Evolutionary conservation across 148 eudicot species (phyloP).

Genomic region (Drosera capensis): DNA sequence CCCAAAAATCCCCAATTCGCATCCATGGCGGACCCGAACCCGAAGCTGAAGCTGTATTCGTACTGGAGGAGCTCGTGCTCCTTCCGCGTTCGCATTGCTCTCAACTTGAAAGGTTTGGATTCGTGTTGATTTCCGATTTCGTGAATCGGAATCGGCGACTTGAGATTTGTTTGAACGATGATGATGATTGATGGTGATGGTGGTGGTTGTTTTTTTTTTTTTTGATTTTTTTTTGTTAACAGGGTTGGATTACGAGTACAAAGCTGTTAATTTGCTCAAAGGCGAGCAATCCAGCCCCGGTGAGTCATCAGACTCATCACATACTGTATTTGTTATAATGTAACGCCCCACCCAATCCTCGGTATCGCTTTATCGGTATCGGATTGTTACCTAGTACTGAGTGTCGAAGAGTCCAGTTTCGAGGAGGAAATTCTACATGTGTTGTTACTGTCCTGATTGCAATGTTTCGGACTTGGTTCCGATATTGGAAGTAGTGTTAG

Average conservation of each 20-base stretch:
- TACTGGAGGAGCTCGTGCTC: slow-evolving; percentile 55
- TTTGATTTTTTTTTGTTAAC: slow-evolving; percentile 5
- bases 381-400: too few relatives aligned
- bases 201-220: background rate
- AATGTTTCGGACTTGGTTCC: too few relatives aligned
- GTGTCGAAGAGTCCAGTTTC: background rate
- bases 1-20: too few relatives aligned
- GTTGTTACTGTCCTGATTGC: too few relatives aligned
- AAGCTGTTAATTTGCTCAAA: slow-evolving; percentile 24
- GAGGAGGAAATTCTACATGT: background rate
- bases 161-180: background rate
- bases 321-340: too few relatives aligned
- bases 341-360: background rate
- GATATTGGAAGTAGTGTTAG: too few relatives aligned
- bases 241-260: slow-evolving; percentile 28
- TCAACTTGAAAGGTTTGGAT: slow-evolving; percentile 41
- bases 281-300: slow-evolving; percentile 34
- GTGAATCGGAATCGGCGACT: too few relatives aligned
- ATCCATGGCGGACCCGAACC: too few relatives aligned
- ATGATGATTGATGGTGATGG: background rate
- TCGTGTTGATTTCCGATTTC: background rate
- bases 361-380: background rate
- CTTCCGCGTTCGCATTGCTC: slow-evolving; percentile 55
- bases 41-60: slow-evolving; percentile 33
- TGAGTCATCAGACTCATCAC: slow-evolving; percentile 1